Evolutionary conservation across 305 asterid species (phyloP), one percentile per base, ranked within the genome.

Genomic region (Lippia alba): DNA sequence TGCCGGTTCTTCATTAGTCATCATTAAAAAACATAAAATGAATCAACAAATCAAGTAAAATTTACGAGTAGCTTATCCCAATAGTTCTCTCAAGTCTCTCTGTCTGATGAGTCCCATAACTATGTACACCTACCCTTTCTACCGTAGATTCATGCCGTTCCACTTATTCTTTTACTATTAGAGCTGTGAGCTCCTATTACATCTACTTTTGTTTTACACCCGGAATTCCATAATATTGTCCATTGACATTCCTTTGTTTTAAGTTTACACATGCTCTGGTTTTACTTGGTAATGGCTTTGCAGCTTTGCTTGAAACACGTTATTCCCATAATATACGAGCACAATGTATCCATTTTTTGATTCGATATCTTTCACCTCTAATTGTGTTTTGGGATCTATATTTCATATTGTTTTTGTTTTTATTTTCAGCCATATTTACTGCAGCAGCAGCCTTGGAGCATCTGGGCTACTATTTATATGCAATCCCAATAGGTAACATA

Each of bases 341-440:
- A 24, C 30, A 24, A 24, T 24, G 30, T 24, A 24, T 24, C 30
- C 33, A 46, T 64, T 57, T 34, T 14, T 34, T 12, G 16, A 8
- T 45, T 39, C 45, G 30, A 24, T 24, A 8, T n/a, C 45, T 34
- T 36, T 33, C 33, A 45, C 45, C 48, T 20, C 0, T 48, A 67
- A 18, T 41, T n/a, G 39, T 50, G 39, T 40, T 40, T 51, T 32
- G 19, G 41, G 17, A 14, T 60, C 32, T 32, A 36, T 40, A 18
- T 41, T 36, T 60, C 39, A 49, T n/a, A n/a, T 33, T 34, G 56
- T 64, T 45, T 57, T 14, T 19, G 8, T 65, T 40, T 19, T 69
- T 61, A 50, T 36, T 69, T 58, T 69, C 77, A 70, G 79, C 34
- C 67, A 70, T 34, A 44, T 66, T n/a, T 54, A 55, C 66, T 65